Conservation (phyloP, 2,329 filamentous ascomycete genomes). For the Mariannaea elegans region DNA sequence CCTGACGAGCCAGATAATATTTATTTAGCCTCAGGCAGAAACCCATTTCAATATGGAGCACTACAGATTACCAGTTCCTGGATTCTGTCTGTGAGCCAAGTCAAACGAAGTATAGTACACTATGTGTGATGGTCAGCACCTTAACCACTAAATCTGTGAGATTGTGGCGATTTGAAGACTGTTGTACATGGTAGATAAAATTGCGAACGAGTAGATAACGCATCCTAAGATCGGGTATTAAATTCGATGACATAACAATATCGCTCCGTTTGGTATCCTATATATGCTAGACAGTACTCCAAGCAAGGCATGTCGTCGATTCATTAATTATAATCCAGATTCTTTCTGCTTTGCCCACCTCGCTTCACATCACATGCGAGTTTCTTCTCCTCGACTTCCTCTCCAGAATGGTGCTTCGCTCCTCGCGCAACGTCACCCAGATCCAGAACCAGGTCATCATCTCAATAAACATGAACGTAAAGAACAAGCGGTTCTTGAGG, state of each 20-base stretch:
- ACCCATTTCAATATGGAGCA: no score
- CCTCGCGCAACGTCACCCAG: conserved; percentile 75
- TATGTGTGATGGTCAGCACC: background rate
- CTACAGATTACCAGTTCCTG: no score
- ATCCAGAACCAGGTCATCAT: conserved; percentile 89
- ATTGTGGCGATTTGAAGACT: background rate
- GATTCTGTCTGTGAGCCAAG: no score
- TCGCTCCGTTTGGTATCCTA: conserved; percentile 7
- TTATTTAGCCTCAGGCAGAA: no score
- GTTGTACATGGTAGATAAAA: background rate
- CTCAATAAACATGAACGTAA: conserved; percentile 86
- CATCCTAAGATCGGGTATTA: background rate
- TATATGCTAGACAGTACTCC: conserved; percentile 12
- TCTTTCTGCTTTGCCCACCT: background rate
- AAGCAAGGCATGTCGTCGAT: background rate
- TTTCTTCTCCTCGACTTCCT: conserved; percentile 48
- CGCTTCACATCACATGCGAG: conserved; percentile 28
- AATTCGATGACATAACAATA: background rate
- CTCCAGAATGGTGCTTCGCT: conserved; percentile 56
- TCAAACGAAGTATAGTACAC: no score
- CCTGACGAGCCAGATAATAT: background rate
- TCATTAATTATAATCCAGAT: background rate
- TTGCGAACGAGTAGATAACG: background rate
- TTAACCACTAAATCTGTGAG: background rate
- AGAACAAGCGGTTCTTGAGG: conserved; percentile 85